Evolutionary conservation across 2,329 filamentous ascomycete genomes (phyloP).

Genomic region (Aspergillus ustus): DNA sequence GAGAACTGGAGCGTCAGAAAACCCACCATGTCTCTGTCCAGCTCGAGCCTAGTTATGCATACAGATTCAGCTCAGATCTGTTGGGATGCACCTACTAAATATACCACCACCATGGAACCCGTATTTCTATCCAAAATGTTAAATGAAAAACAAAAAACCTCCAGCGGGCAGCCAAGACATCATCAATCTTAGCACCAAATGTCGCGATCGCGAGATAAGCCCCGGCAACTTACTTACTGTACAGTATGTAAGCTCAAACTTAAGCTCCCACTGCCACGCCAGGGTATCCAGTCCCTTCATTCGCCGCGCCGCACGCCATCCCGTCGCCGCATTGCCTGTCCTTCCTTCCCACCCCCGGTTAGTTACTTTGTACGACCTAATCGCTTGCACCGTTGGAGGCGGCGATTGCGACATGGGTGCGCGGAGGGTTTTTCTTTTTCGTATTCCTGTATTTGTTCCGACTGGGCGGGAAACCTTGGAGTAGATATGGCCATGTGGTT

Average conservation of each 20-base stretch:
- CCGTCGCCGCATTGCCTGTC: constrained; percentile 17
- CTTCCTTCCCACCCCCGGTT: neutral
- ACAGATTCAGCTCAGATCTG: too few relatives aligned
- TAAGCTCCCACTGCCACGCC: neutral
- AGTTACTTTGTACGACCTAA: neutral
- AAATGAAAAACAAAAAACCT: too few relatives aligned
- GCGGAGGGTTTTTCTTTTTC: neutral
- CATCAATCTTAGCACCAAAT: neutral
- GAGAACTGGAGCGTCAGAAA: too few relatives aligned
- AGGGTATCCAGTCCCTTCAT: neutral
- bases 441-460: neutral
- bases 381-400: constrained; percentile 13
- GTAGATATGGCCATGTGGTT: neutral
- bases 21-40: too few relatives aligned
- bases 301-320: constrained; percentile 17
- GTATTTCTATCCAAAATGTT: too few relatives aligned
- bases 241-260: too few relatives aligned
- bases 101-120: too few relatives aligned
- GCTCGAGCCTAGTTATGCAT: too few relatives aligned
- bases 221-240: neutral
- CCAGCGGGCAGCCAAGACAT: neutral
- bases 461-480: neutral
- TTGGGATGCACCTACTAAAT: too few relatives aligned
- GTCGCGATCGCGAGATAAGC: neutral
- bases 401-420: constrained; percentile 6